A percentile compares a stretch with the other conserved stretches of the same genome.
Evolutionary conservation across 768 basidiomycete species (phyloP).

Genomic region (Lactifluus piperatus): DNA sequence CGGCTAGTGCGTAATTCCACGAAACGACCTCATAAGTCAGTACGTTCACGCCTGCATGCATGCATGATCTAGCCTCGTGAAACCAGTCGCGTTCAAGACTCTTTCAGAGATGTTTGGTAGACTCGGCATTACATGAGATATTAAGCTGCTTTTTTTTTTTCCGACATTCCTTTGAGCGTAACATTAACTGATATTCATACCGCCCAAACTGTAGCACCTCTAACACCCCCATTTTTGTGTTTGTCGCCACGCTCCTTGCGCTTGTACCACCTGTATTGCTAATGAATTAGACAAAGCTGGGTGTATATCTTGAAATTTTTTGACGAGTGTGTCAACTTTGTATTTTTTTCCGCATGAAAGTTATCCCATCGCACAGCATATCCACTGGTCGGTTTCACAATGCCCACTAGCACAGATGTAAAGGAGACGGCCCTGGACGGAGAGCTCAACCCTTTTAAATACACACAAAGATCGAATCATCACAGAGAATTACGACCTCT

Average conservation of each 20-base stretch:
- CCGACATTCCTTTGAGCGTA: not conserved
- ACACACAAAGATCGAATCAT: too few relatives aligned
- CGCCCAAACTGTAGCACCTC: constrained; percentile 1
- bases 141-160: not conserved
- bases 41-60: not conserved
- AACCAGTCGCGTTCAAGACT: constrained; percentile 92
- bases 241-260: not conserved
- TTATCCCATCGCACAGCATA: too few relatives aligned
- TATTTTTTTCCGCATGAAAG: too few relatives aligned
- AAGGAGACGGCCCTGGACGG: too few relatives aligned
- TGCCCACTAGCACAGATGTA: too few relatives aligned
- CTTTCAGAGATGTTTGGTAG: constrained; percentile 77
- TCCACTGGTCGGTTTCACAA: too few relatives aligned
- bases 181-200: not conserved
- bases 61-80: constrained; percentile 71
- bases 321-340: too few relatives aligned
- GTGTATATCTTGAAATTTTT: not conserved
- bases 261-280: constrained; percentile 5
- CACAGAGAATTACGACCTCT: too few relatives aligned
- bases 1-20: constrained; percentile 70
- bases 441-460: too few relatives aligned
- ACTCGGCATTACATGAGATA: constrained; percentile 45
- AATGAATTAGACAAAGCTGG: not conserved
- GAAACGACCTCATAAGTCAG: not conserved
- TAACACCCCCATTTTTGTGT: not conserved